A percentile compares a stretch with the other conserved stretches of the same genome.
Evolutionary conservation across 495 filamentous ascomycete species (phyloP).

Genomic region (Haplographium delicatum): DNA sequence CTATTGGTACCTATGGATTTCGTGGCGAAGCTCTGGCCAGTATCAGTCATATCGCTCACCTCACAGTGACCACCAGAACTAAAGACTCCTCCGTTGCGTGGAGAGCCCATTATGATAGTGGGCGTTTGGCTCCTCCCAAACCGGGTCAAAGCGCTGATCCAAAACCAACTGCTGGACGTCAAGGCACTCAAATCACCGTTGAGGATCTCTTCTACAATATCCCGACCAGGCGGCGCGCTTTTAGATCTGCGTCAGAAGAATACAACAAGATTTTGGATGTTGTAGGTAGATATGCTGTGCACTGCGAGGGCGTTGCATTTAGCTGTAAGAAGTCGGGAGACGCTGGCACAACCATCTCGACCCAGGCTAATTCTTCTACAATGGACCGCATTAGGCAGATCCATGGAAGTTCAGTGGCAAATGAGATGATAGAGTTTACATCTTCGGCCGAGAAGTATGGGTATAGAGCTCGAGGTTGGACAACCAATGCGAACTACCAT

Average conservation of each 20-base stretch:
- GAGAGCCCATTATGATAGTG: slow-evolving; percentile 79
- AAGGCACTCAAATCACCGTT: slow-evolving; percentile 94
- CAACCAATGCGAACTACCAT: slow-evolving; percentile 93
- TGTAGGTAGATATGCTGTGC: slow-evolving; percentile 91
- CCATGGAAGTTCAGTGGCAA: slow-evolving; percentile 80
- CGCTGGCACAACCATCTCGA: slow-evolving; percentile 71
- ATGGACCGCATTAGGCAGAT: slow-evolving; percentile 86
- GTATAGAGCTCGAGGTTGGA: slow-evolving; percentile 74
- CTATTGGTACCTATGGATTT: slow-evolving; percentile 94
- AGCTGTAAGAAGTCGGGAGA: slow-evolving; percentile 97
- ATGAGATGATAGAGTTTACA: slow-evolving; percentile 77
- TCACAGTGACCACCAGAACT: slow-evolving; percentile 92
- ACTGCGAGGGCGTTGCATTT: slow-evolving; percentile 86
- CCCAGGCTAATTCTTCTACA: slow-evolving; percentile 61
- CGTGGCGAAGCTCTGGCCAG: slow-evolving; percentile 95
- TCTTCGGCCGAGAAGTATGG: slow-evolving; percentile 71
- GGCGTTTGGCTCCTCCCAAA: slow-evolving; percentile 78
- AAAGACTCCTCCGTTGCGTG: slow-evolving; percentile 85
- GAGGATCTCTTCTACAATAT: slow-evolving; percentile 98
- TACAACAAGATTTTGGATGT: slow-evolving; percentile 97
- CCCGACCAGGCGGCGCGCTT: slow-evolving; percentile 81
- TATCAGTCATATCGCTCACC: slow-evolving; percentile 97
- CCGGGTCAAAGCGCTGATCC: slow-evolving; percentile 88
- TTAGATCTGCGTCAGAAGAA: slow-evolving; percentile 88
- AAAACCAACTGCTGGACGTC: slow-evolving; percentile 83